These are phyloP conservation scores for Bipolaris sorokiniana DNA, from an alignment of 2,329 filamentous ascomycete genomes.

Conservation along the genomic window DNA sequence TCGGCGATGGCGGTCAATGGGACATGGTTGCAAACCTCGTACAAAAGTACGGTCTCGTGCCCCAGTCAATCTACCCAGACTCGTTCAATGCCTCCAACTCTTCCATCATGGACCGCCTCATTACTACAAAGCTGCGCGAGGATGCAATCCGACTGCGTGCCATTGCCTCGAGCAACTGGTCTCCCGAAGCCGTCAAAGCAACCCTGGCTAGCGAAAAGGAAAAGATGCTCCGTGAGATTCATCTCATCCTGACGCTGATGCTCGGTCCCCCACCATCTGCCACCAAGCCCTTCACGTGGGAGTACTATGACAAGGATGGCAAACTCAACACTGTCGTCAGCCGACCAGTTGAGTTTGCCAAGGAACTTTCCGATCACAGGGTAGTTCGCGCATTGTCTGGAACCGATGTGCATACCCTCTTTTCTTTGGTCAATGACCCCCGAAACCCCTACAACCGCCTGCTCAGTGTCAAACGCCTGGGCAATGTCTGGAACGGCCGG, in stretches of 20 bases:
- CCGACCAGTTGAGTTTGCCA: conserved; percentile 75
- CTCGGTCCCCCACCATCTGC: conserved; percentile 79
- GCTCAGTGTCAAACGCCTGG: conserved; percentile 77
- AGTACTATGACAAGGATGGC: conserved; percentile 73
- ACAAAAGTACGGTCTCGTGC: conserved; percentile 85
- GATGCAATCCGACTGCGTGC: conserved; percentile 75
- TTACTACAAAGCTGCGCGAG: conserved; percentile 88
- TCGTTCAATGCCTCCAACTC: conserved; percentile 78
- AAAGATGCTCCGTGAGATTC: conserved; percentile 79
- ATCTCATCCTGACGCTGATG: conserved; percentile 80
- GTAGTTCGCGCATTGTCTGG: conserved; percentile 64
- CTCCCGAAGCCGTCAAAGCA: conserved; percentile 47
- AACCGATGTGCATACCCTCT: conserved; percentile 69
- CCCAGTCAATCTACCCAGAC: conserved; percentile 81
- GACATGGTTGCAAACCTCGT: conserved; percentile 91
- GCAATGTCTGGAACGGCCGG: conserved; percentile 79
- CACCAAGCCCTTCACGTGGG: conserved; percentile 76
- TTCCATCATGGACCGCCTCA: conserved; percentile 70
- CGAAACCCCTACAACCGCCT: conserved; percentile 75
- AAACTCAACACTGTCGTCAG: conserved; percentile 67
- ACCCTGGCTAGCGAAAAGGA: conserved; percentile 64
- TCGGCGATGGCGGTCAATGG: conserved; percentile 87
- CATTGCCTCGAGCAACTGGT: conserved; percentile 53
- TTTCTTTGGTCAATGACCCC: conserved; percentile 86
- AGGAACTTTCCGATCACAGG: conserved; percentile 67